Evolutionary conservation across 768 basidiomycete genomes (phyloP), one percentile per base, ranked within the genome.

Genomic region (Clitopilus hobsonii): DNA sequence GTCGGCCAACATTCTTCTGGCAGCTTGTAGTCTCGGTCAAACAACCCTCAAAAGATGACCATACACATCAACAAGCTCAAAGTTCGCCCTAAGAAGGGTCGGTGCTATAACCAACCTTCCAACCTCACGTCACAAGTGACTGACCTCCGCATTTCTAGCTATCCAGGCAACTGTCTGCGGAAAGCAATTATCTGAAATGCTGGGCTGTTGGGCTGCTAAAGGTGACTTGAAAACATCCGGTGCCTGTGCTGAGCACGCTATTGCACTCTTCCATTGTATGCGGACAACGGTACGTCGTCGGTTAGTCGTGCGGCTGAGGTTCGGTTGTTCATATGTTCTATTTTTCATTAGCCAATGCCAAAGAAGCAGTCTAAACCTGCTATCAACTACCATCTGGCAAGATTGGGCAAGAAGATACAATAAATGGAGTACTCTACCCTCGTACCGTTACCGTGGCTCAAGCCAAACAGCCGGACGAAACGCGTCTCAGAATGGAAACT

Each of bases 331-430:
- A 32, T 51, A 18, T 41, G 26, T 54, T 23, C 24, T 16, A 49
- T 56, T 55, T 30, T 53, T 47, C 13, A 57, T 11, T 64, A 94
- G 91, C 86, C 88, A 10, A 75, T 84, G 65, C 76, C 79, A 49
- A 83, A 83, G 57, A 90, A 86, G 66, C 69, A 70, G 41, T 89
- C 85, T 51, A 80, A 78, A 65, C 82, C 92, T 28, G 84, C 88
- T 28, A 93, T 95, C 74, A 94, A 95, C 70, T 94, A 91, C 68
- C 91, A 94, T 69, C 83, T 94, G 60, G 86, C 89, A 62, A 83
- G 91, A 68, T 76, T 93, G 58, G 79, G 82, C 58, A 90, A 89
- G 66, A 82, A 77, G 57, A 79, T 85, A 61, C 88, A 88, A 78
- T 88, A 81, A 75, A 74, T 54, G n/a, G n/a, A 18, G 10, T n/a